Conservation (phyloP, 495 filamentous ascomycete species). For the Penicillium bovifimosum region DNA sequence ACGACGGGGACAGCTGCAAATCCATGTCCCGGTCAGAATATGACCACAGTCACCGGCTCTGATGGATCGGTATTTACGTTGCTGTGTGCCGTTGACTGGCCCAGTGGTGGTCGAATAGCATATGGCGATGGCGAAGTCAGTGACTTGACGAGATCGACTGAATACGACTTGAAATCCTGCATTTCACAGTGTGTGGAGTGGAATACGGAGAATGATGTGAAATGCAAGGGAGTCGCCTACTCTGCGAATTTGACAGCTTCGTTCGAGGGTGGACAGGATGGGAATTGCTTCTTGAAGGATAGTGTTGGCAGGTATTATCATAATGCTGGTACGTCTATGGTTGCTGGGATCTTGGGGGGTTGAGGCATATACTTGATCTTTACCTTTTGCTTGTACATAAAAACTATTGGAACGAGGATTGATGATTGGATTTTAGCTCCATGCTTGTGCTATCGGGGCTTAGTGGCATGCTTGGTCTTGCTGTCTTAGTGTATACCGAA, state of each 20-base stretch:
- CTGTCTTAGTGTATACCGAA: too few species aligned
- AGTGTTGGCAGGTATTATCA: conserved; percentile 1
- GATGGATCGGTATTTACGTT: conserved; percentile 4
- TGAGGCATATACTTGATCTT: neutral
- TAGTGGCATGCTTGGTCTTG: too few species aligned
- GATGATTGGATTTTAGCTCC: too few species aligned
- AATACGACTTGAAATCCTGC: conserved; percentile 4
- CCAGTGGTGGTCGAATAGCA: neutral
- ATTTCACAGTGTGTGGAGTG: conserved; percentile 1
- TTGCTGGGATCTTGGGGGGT: neutral
- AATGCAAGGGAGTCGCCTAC: conserved; percentile 4
- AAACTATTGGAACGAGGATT: too few species aligned
- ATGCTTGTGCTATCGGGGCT: too few species aligned
- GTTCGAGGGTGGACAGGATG: conserved; percentile 6
- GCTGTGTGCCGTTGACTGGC: conserved; percentile 7
- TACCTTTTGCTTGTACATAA: too few species aligned
- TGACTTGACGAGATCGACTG: conserved; percentile 1
- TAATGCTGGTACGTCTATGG: conserved; percentile 1
- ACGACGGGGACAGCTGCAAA: conserved; percentile 3
- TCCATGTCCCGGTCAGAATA: conserved; percentile 1
- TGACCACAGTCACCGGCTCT: conserved; percentile 1
- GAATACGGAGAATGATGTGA: neutral
- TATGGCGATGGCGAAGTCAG: neutral
- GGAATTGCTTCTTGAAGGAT: conserved; percentile 9
- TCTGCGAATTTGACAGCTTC: conserved; percentile 6